Evolutionary conservation across 2,329 filamentous ascomycete genomes (phyloP).

Genomic region (Pseudodiploospora longispora): DNA sequence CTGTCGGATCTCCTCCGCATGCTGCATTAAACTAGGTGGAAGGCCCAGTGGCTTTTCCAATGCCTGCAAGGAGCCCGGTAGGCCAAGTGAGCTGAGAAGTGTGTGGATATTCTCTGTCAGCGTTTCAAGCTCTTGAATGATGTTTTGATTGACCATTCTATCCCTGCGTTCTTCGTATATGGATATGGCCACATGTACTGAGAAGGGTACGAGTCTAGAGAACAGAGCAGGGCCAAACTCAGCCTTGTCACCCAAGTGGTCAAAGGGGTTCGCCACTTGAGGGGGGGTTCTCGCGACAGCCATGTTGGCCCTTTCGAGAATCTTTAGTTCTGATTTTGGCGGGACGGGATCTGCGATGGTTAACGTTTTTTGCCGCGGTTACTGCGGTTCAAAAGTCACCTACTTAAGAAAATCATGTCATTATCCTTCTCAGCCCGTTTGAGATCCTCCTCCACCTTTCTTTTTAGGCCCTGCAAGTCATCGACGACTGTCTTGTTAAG

Average conservation of each 20-base stretch:
- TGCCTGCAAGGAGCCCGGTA: constrained; percentile 88
- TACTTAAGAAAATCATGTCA: constrained; percentile 84
- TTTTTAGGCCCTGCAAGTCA: constrained; percentile 78
- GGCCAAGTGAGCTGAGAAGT: constrained; percentile 70
- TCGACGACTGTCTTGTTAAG: constrained; percentile 74
- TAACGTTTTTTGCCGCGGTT: too few species aligned
- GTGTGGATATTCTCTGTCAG: constrained; percentile 76
- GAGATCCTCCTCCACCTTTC: constrained; percentile 73
- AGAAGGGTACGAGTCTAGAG: constrained; percentile 86
- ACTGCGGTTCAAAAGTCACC: constrained; percentile 15
- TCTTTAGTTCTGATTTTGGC: constrained; percentile 78
- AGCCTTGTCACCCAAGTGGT: constrained; percentile 69
- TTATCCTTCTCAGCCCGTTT: constrained; percentile 95
- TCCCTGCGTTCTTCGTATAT: constrained; percentile 92
- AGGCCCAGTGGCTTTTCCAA: constrained; percentile 90
- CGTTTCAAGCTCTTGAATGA: constrained; percentile 75
- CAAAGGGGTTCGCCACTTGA: constrained; percentile 72
- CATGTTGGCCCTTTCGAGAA: constrained; percentile 84
- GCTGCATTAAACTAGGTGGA: constrained; percentile 75
- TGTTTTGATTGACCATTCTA: constrained; percentile 78
- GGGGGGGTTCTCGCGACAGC: constrained; percentile 70
- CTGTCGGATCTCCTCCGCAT: constrained; percentile 89
- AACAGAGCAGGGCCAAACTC: constrained; percentile 83
- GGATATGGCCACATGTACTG: constrained; percentile 87
- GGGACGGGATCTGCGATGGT: constrained; percentile 57